A percentile compares a stretch with the other conserved stretches of the same genome.
Conservation (phyloP, 169 alveolate genomes). For the Cryptosporidium parvum region DNA sequence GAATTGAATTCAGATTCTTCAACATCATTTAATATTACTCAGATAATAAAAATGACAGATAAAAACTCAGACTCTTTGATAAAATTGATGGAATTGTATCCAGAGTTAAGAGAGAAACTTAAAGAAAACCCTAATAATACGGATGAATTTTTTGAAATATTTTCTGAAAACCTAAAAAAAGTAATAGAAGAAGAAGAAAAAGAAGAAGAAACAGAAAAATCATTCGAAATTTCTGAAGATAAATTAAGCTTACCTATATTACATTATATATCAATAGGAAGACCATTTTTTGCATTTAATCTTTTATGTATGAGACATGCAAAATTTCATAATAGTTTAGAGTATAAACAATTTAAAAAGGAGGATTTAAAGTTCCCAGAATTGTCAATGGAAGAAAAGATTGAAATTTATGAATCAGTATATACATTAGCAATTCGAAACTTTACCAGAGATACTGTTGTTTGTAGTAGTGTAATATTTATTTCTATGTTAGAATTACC, state of each 20-base stretch:
- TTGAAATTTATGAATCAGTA: constrained; percentile 20
- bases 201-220: not conserved
- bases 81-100: constrained; percentile 24
- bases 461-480: constrained; percentile 37
- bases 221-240: not conserved
- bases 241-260: constrained; percentile 76
- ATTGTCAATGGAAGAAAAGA: constrained; percentile 4
- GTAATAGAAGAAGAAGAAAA: not conserved
- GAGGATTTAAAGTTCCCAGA: constrained; percentile 12
- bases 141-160: not conserved
- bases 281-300: constrained; percentile 77
- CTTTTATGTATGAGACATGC: constrained; percentile 66
- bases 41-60: constrained; percentile 28
- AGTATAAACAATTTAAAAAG: not conserved
- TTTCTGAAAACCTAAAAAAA: constrained; percentile 3
- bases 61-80: constrained; percentile 36
- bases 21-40: constrained; percentile 5
- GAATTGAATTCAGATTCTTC: not conserved
- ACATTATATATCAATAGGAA: constrained; percentile 79
- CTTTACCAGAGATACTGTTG: constrained; percentile 53
- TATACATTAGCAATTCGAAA: constrained; percentile 58
- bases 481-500: constrained; percentile 46
- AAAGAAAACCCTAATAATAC: constrained; percentile 6
- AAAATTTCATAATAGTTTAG: not conserved
- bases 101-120: constrained; percentile 1